Conservation (phyloP, 1,284 basidiomycete species). For the Ganoderma meredithae region DNA sequence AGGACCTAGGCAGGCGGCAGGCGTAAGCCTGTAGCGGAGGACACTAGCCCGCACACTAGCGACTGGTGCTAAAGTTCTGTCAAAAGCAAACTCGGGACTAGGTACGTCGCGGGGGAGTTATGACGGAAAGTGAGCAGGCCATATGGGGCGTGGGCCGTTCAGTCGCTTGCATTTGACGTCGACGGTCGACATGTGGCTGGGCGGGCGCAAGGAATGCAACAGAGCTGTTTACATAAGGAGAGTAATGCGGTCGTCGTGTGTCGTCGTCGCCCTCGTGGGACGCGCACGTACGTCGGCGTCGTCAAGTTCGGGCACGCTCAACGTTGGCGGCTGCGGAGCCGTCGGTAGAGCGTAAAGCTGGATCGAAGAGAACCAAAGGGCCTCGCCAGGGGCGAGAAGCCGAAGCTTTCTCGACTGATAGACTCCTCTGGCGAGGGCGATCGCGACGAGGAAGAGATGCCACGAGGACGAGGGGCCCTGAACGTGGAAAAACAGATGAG, state of each 20-base stretch:
- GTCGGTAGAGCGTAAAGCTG: not conserved
- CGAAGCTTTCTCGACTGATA: not conserved
- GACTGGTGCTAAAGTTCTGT: not conserved
- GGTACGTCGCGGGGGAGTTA: not conserved
- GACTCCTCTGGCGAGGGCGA: not conserved
- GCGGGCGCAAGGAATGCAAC: not conserved
- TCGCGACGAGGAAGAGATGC: not conserved
- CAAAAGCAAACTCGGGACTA: not conserved
- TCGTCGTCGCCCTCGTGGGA: not conserved
- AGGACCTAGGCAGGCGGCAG: not conserved
- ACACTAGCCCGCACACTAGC: not conserved
- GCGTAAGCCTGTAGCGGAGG: not conserved
- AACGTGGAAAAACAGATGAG: not conserved
- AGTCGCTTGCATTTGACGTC: not conserved
- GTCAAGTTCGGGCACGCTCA: not conserved
- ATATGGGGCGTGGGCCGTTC: not conserved
- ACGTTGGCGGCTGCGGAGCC: not conserved
- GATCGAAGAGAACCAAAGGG: not conserved
- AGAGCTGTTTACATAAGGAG: not conserved
- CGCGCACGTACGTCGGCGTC: not conserved
- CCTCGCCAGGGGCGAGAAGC: constrained; percentile 1
- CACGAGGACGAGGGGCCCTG: not conserved
- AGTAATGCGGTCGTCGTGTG: not conserved
- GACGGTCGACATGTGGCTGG: not conserved
- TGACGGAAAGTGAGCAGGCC: not conserved